phyloP scores from a whole-genome alignment of 257 asterid species.

The Primulina huaijiensis region DNA sequence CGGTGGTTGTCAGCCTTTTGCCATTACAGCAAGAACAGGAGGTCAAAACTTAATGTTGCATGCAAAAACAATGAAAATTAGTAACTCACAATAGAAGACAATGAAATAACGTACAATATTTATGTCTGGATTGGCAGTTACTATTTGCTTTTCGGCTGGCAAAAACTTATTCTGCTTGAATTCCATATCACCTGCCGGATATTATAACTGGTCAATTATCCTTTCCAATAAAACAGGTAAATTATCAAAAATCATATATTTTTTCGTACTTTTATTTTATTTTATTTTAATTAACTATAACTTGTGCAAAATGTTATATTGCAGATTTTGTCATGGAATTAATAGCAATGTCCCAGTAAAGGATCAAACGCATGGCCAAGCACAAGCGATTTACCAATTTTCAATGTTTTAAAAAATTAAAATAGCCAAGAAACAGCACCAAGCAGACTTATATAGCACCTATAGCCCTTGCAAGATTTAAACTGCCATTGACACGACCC shows the following conservation, averaged over 20 bases:
- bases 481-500: conserved; percentile 92
- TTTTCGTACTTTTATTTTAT: neutral
- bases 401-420: conserved; percentile 11
- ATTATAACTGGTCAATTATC: conserved; percentile 12
- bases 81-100: neutral
- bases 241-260: conserved; percentile 5
- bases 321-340: neutral
- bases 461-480: conserved; percentile 94
- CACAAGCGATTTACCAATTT: neutral
- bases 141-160: conserved; percentile 85
- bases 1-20: conserved; percentile 2
- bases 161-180: conserved; percentile 96
- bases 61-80: neutral
- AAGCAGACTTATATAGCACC: conserved; percentile 38
- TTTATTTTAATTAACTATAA: too few relatives aligned
- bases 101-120: conserved; percentile 52
- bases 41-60: neutral
- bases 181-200: conserved; percentile 91
- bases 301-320: neutral
- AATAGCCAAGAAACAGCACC: conserved; percentile 12
- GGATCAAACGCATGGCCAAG: neutral
- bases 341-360: conserved; percentile 1
- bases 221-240: neutral
- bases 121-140: conserved; percentile 92
- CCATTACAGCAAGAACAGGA: conserved; percentile 1